These are phyloP conservation scores for Chaetomium fimeti DNA, from an alignment of 495 filamentous ascomycete species.

Conservation along the genomic window DNA sequence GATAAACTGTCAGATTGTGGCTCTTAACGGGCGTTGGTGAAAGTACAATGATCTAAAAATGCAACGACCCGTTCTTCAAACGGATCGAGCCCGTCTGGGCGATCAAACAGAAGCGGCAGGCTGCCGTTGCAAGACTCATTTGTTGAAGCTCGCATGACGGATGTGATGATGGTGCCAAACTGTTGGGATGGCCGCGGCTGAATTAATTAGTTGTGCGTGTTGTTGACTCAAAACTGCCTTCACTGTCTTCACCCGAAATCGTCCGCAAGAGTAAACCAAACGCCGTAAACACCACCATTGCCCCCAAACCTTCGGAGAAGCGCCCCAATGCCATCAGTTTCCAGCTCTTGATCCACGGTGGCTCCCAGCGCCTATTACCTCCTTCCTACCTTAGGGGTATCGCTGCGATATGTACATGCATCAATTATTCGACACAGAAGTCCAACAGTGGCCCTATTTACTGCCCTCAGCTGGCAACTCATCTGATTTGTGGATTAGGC, in stretches of 20 bases:
- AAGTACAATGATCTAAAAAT: background rate
- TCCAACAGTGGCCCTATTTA: background rate
- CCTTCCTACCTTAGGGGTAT: background rate
- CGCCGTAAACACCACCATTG: too few species aligned
- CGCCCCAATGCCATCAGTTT: constrained; percentile 20
- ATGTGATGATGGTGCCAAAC: too few species aligned
- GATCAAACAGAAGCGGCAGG: background rate
- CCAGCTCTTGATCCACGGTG: constrained; percentile 36
- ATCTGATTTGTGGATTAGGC: too few species aligned
- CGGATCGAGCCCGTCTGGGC: background rate
- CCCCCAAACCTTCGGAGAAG: background rate
- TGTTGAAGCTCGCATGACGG: too few species aligned
- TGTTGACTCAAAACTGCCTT: too few species aligned
- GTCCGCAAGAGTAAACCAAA: too few species aligned
- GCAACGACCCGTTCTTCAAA: too few species aligned
- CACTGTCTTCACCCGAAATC: too few species aligned
- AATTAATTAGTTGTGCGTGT: too few species aligned
- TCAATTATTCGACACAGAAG: background rate
- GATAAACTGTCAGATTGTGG: background rate
- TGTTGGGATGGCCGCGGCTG: too few species aligned
- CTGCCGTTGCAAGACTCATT: background rate
- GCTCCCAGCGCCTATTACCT: background rate
- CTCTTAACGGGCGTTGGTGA: background rate
- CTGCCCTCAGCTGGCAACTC: too few species aligned
- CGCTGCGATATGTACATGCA: background rate